phyloP scores from a whole-genome alignment of 169 alveolate genomes.

The Nephromyces sp. region DNA sequence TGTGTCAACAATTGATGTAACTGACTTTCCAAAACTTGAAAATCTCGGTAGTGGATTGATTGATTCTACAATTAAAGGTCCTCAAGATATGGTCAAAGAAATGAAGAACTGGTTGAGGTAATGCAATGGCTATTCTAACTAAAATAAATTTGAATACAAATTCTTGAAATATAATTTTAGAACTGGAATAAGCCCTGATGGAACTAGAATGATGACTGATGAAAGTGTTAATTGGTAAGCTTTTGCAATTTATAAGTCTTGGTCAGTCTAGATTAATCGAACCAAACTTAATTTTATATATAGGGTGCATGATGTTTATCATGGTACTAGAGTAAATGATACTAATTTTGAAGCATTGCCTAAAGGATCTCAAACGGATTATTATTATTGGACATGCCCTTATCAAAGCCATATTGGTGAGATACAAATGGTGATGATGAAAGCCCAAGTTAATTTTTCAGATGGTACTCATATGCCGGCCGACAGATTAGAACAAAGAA shows the following conservation, averaged over 20 bases:
- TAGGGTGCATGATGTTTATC: conserved; percentile 48
- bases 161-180: conserved; percentile 7
- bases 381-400: conserved; percentile 45
- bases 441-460: conserved; percentile 47
- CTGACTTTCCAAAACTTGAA: not conserved
- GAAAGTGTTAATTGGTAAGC: conserved; percentile 46
- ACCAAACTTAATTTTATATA: not conserved
- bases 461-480: conserved; percentile 48
- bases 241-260: not conserved
- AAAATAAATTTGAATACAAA: not conserved
- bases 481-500: conserved; percentile 23
- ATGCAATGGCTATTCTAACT: not conserved
- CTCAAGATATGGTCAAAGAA: conserved; percentile 24
- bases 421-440: conserved; percentile 50
- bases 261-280: no score
- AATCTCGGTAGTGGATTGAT: conserved; percentile 11
- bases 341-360: conserved; percentile 35
- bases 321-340: conserved; percentile 30
- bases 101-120: conserved; percentile 28
- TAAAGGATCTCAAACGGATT: conserved; percentile 35
- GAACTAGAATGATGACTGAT: conserved; percentile 47
- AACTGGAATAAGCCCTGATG: conserved; percentile 49
- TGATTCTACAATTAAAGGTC: conserved; percentile 5
- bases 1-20: not conserved
- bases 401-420: conserved; percentile 43